Evolutionary conservation across 805 yeast species (phyloP).

Genomic region (Myxozyma geophila): DNA sequence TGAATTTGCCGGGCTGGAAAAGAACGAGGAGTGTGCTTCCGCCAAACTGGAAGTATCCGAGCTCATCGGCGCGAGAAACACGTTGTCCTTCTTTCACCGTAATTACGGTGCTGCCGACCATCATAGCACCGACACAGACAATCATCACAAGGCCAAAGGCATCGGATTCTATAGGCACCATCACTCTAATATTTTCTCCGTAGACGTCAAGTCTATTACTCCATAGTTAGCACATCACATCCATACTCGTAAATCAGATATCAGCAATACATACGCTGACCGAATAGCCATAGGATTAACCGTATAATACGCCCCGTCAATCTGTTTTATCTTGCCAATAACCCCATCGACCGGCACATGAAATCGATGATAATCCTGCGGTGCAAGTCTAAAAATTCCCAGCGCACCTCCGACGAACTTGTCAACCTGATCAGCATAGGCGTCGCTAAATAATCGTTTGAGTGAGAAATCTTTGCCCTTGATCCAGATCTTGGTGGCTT

Average conservation of each 20-base stretch:
- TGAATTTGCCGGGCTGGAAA: slow-evolving; percentile 52
- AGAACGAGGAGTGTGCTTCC: slow-evolving; percentile 84
- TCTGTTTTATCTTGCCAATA: slow-evolving; percentile 65
- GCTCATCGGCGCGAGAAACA: slow-evolving; percentile 73
- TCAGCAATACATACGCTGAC: slow-evolving; percentile 50
- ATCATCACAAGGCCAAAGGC: slow-evolving; percentile 78
- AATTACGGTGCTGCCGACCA: slow-evolving; percentile 90
- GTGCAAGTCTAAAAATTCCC: slow-evolving; percentile 87
- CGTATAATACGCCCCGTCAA: slow-evolving; percentile 91
- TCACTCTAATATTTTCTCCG: slow-evolving; percentile 84
- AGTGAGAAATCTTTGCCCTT: slow-evolving; percentile 80
- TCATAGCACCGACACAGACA: slow-evolving; percentile 95
- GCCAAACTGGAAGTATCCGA: slow-evolving; percentile 95
- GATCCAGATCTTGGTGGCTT: slow-evolving; percentile 83
- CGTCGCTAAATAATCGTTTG: slow-evolving; percentile 58
- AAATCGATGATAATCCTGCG: slow-evolving; percentile 95
- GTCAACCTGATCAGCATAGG: slow-evolving; percentile 46
- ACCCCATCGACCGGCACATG: slow-evolving; percentile 84
- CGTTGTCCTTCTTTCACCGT: slow-evolving; percentile 64
- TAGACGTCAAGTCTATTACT: slow-evolving; percentile 69
- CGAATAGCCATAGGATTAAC: slow-evolving; percentile 98
- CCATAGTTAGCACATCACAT: slow-evolving; percentile 1
- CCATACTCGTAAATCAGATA: not conserved
- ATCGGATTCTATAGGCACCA: slow-evolving; percentile 74
- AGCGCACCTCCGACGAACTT: slow-evolving; percentile 59